Evolutionary conservation across 108 stramenopile species (phyloP).

Genomic region (Cyclotella distinguenda): DNA sequence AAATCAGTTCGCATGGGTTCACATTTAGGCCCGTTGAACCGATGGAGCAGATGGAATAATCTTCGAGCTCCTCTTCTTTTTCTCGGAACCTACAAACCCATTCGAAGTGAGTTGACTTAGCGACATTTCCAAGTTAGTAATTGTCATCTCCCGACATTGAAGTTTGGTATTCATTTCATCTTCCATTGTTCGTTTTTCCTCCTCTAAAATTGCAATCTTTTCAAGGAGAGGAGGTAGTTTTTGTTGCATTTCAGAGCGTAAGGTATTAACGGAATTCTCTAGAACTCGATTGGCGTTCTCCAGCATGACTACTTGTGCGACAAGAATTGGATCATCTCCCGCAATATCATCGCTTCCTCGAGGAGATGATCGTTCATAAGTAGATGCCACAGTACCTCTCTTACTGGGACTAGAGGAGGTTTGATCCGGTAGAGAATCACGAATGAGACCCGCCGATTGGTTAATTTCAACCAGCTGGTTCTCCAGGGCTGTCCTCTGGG

Average conservation of each 20-base stretch:
- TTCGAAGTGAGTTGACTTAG: constrained; percentile 16
- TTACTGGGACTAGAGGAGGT: not conserved
- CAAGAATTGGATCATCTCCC: constrained; percentile 30
- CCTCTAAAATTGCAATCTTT: constrained; percentile 28
- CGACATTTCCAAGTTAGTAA: constrained; percentile 33
- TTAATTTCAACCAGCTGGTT: constrained; percentile 46
- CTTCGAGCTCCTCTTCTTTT: not conserved
- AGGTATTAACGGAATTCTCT: constrained; percentile 21
- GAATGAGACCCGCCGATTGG: constrained; percentile 18
- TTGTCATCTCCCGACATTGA: constrained; percentile 36
- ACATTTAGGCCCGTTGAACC: not conserved
- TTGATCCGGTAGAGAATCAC: constrained; percentile 8
- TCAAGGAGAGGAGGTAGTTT: constrained; percentile 27
- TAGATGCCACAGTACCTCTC: not conserved
- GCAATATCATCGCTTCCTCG: not conserved
- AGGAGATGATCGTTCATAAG: not conserved
- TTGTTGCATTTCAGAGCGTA: constrained; percentile 30
- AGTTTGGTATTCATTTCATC: constrained; percentile 43
- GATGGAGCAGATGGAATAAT: not conserved
- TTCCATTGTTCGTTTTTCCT: constrained; percentile 34
- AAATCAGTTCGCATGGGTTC: too few relatives aligned
- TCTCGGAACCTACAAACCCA: not conserved
- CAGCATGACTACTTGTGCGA: constrained; percentile 43
- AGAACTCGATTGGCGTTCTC: constrained; percentile 40
- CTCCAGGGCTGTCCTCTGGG: constrained; percentile 34